phyloP scores from a whole-genome alignment of 805 yeast genomes.

The Ogataea thermomethanolica region DNA sequence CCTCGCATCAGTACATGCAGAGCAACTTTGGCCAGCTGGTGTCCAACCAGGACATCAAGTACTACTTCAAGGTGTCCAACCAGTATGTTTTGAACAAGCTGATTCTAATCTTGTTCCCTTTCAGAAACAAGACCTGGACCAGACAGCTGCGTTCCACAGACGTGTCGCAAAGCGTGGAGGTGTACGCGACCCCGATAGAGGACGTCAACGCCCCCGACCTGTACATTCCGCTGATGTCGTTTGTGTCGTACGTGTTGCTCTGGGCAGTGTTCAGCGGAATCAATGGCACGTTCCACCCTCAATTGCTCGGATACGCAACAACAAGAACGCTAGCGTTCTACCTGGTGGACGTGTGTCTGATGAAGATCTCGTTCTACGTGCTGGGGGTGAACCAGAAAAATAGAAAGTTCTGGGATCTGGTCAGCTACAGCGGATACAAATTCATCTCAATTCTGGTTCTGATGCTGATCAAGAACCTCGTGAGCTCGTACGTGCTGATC shows the following conservation, averaged over 20 bases:
- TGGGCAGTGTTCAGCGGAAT: slow-evolving; percentile 85
- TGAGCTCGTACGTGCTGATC: slow-evolving; percentile 33
- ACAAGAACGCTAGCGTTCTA: slow-evolving; percentile 84
- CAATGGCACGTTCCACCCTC: slow-evolving; percentile 89
- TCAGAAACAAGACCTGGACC: slow-evolving; percentile 79
- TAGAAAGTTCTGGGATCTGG: slow-evolving; percentile 64
- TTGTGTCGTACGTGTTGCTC: slow-evolving; percentile 78
- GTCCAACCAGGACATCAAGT: slow-evolving; percentile 59
- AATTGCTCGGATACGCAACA: slow-evolving; percentile 80
- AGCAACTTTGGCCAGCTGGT: slow-evolving; percentile 59
- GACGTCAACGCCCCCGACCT: slow-evolving; percentile 95
- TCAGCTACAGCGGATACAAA: slow-evolving; percentile 91
- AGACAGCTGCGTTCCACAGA: slow-evolving; percentile 42
- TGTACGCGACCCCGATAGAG: slow-evolving; percentile 71
- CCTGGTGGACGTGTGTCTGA: slow-evolving; percentile 66
- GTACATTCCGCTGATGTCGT: slow-evolving; percentile 93
- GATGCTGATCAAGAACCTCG: slow-evolving; percentile 47
- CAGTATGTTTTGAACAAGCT: slow-evolving; percentile 77
- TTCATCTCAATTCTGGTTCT: slow-evolving; percentile 74
- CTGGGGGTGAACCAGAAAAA: slow-evolving; percentile 62
- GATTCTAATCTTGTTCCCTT: slow-evolving; percentile 76
- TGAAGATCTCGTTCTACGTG: slow-evolving; percentile 80
- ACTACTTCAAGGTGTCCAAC: slow-evolving; percentile 90
- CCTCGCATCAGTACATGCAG: slow-evolving; percentile 76
- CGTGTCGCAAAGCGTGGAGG: slow-evolving; percentile 34